Percentiles rank a stretch among this genome's conserved stretches.
Conservation (phyloP, 2,329 filamentous ascomycete species). For the Penicillium italicum region DNA sequence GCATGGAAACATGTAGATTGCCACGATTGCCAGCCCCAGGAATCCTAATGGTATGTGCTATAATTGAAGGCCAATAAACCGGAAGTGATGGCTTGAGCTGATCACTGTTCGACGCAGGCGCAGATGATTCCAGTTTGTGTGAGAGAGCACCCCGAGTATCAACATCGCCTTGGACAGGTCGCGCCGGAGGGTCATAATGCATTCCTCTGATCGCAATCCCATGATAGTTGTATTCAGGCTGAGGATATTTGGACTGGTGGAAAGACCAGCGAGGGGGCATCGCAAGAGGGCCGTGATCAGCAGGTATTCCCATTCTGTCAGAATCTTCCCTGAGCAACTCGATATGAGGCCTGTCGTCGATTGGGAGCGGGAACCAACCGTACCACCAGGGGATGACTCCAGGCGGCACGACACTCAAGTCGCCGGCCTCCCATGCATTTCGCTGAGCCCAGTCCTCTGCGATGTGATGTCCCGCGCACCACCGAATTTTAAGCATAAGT, state of each 20-base stretch:
- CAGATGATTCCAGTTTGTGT: not conserved
- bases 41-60: constrained; percentile 37
- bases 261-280: constrained; percentile 8
- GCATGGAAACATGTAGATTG: constrained; percentile 31
- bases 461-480: not conserved
- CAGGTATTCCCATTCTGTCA: not conserved
- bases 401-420: not conserved
- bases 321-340: constrained; percentile 3
- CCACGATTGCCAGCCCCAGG: constrained; percentile 17
- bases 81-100: constrained; percentile 21
- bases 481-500: not conserved
- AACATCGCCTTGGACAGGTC: constrained; percentile 34
- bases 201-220: constrained; percentile 3
- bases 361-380: not conserved
- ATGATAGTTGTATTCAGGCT: constrained; percentile 5
- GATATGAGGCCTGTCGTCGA: constrained; percentile 1
- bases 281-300: not conserved
- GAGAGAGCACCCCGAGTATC: constrained; percentile 46
- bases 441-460: not conserved
- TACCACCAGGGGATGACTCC: constrained; percentile 6
- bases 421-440: not conserved
- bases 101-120: constrained; percentile 6
- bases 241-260: constrained; percentile 13
- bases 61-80: constrained; percentile 38
- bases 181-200: constrained; percentile 2